phyloP scores from a whole-genome alignment of 2,329 filamentous ascomycete species.

The Botrytis squamosa region DNA sequence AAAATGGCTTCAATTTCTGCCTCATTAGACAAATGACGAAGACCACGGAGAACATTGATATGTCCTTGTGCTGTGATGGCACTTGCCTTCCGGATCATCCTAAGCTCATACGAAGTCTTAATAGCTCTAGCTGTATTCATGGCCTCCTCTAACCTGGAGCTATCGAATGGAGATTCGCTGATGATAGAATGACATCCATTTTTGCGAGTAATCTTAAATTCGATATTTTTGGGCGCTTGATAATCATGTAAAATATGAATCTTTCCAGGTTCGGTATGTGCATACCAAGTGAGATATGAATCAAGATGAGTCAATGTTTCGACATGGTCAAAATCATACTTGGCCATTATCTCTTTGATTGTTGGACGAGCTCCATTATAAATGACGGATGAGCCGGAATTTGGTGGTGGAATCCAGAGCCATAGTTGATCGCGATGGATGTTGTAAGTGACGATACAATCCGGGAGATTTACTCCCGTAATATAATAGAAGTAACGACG shows the following conservation, averaged over 20 bases:
- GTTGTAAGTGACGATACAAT: slow-evolving; percentile 57
- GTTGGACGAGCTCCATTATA: slow-evolving; percentile 64
- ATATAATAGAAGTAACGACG: slow-evolving; percentile 62
- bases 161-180: slow-evolving; percentile 45
- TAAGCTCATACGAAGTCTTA: slow-evolving; percentile 85
- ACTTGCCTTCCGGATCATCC: slow-evolving; percentile 77
- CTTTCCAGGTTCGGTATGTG: slow-evolving; percentile 40
- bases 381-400: slow-evolving; percentile 57
- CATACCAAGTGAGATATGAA: slow-evolving; percentile 51
- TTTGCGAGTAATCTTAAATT: slow-evolving; percentile 3
- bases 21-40: slow-evolving; percentile 69
- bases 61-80: slow-evolving; percentile 77
- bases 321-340: slow-evolving; percentile 70
- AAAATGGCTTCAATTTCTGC: slow-evolving; percentile 81
- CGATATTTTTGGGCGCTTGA: slow-evolving; percentile 39
- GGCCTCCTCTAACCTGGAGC: slow-evolving; percentile 58
- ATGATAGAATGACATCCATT: slow-evolving; percentile 16
- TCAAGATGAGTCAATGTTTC: slow-evolving; percentile 47
- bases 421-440: slow-evolving; percentile 60
- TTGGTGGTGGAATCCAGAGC: slow-evolving; percentile 70
- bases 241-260: slow-evolving; percentile 49
- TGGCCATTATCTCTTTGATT: slow-evolving; percentile 57
- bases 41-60: slow-evolving; percentile 63
- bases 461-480: slow-evolving; percentile 52
- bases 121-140: slow-evolving; percentile 79